phyloP scores from a whole-genome alignment of 2,329 filamentous ascomycete species.

The Penicillium sp. region DNA sequence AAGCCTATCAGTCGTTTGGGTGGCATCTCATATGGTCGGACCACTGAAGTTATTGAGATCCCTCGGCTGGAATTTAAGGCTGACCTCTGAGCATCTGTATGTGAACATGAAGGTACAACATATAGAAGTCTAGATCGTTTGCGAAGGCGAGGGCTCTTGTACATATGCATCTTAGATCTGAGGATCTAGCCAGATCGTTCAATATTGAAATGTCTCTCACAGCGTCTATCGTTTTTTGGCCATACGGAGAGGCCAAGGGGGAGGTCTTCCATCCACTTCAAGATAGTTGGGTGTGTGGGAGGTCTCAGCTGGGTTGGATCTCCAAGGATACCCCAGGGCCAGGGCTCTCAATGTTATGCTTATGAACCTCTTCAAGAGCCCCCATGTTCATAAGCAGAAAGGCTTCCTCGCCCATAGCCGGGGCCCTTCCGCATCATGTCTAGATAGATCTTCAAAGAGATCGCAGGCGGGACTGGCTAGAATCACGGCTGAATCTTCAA shows the following conservation, averaged over 20 bases:
- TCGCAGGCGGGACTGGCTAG: background rate
- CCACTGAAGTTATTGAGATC: constrained; percentile 68
- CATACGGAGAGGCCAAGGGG: too few relatives aligned
- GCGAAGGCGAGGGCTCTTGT: background rate
- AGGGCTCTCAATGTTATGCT: background rate
- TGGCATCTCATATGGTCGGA: constrained; percentile 77
- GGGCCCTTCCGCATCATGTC: background rate
- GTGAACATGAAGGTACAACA: background rate
- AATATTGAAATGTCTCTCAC: too few relatives aligned
- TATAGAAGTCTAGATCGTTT: background rate
- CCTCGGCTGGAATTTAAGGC: constrained; percentile 38
- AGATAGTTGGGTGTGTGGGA: too few relatives aligned
- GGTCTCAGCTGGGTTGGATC: too few relatives aligned
- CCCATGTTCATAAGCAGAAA: too few relatives aligned
- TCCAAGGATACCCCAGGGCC: too few relatives aligned
- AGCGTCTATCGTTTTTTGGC: too few relatives aligned
- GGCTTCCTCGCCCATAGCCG: too few relatives aligned
- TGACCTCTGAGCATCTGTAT: background rate
- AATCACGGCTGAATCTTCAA: background rate
- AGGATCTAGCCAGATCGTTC: too few relatives aligned
- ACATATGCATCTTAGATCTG: background rate
- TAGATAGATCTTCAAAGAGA: background rate
- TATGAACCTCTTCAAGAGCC: background rate
- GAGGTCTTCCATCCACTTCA: too few relatives aligned
- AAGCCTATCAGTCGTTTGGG: constrained; percentile 74